Evolutionary conservation across 257 asterid species (phyloP), one percentile per base, ranked within the genome.

Genomic region (Nicotiana paniculata): DNA sequence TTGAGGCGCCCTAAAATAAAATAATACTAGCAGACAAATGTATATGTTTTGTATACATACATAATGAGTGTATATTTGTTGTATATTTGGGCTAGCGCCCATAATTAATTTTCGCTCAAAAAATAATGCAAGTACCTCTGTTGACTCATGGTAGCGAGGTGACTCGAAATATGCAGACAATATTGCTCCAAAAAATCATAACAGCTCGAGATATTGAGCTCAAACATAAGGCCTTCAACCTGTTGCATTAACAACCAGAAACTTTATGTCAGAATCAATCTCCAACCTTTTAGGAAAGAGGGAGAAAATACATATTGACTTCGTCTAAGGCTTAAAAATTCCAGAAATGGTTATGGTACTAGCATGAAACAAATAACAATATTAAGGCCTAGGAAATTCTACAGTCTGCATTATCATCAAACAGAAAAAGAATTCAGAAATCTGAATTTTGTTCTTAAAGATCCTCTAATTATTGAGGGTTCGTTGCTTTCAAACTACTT

Each of bases 161-260:
- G 87, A 78, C 69, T 89, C 8, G 66, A 90, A 80, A 95, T 77
- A 8, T 62, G 85, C 28, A 70, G 85, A 63, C 92, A 91, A 64
- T 64, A 91, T 58, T 89, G 90, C 82, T 95, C 97, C 15, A 93
- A 75, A 26, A 84, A 69, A 54, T 91, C 92, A 75, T 93, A 95
- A 70, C 98, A 93, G 70, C 81, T 84, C 1, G 97, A 78, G 68
- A 87, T 84, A 74, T 79, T 88, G 86, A 87, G 82, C 91, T 95
- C 99, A 33, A 81, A 82, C 3, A 88, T 80, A 76, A 95, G 91
- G 26, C 96, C 97, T 70, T 91, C 97, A 9, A 86, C 92, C 99
- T 95, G 78, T 46, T 46, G 6, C 59, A 43, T 43, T 5, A 46
- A 43, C 21, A 12, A 51, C 57, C 57, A 57, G 21, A 16, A 43